A percentile compares a stretch with the other conserved stretches of the same genome.
Evolutionary conservation across 768 basidiomycete genomes (phyloP).

Genomic region (Lentinula raphanica): DNA sequence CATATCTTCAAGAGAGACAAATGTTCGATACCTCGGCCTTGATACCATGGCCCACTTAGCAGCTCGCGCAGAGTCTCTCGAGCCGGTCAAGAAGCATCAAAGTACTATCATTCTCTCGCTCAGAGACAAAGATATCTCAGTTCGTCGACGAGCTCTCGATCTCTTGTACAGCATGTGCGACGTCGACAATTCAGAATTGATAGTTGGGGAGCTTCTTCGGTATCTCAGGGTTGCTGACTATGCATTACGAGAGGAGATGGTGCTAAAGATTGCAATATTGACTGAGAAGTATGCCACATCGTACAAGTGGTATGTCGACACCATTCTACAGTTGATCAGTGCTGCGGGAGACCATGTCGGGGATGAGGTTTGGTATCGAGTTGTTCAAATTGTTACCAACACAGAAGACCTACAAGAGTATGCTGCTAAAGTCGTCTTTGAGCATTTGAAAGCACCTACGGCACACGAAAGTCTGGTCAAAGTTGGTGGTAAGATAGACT

Average conservation of each 20-base stretch:
- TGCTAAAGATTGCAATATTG: constrained; percentile 94
- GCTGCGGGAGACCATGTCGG: constrained; percentile 98
- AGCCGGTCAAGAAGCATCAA: constrained; percentile 92
- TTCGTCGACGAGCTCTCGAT: constrained; percentile 89
- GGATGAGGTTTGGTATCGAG: constrained; percentile 99
- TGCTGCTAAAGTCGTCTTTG: constrained; percentile 88
- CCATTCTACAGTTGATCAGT: constrained; percentile 91
- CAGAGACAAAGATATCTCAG: constrained; percentile 96
- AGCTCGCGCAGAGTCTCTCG: constrained; percentile 85
- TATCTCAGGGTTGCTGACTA: constrained; percentile 98
- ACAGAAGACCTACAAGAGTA: constrained; percentile 97
- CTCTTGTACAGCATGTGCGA: constrained; percentile 99
- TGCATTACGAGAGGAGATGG: constrained; percentile 95
- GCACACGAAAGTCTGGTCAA: constrained; percentile 94
- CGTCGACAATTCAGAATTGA: constrained; percentile 90
- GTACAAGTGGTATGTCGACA: constrained; percentile 99
- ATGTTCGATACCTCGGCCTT: constrained; percentile 93
- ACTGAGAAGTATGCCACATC: constrained; percentile 99
- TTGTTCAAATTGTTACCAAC: constrained; percentile 97
- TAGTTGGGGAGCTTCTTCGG: constrained; percentile 90
- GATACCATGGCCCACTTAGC: constrained; percentile 99
- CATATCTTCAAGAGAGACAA: constrained; percentile 97
- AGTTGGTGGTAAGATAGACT: constrained; percentile 68
- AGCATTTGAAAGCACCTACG: constrained; percentile 79
- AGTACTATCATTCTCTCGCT: constrained; percentile 91